Evolutionary conservation across 495 filamentous ascomycete species (phyloP), one percentile per base, ranked within the genome.

Genomic region (Evansstolkia leycettana): DNA sequence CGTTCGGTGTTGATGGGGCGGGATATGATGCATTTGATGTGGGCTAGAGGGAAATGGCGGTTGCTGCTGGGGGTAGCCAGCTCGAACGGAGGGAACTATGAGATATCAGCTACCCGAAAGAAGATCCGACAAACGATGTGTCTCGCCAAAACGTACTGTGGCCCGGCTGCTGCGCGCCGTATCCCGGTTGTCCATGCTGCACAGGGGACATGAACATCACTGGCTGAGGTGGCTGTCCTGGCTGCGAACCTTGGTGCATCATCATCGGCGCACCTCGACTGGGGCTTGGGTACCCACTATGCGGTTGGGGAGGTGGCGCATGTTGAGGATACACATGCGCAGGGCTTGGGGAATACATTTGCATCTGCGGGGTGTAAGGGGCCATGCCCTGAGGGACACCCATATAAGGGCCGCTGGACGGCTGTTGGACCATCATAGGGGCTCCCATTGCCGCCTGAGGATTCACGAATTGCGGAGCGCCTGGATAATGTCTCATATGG

Each of bases 231-330:
- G 63, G 59, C 42, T 85, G 80, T 11, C 80, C 80, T 41, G 80
- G 77, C 42, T 84, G 81, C 14, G 81, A 86, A 33, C 78, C 78
- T 53, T 75, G 69, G 47, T 84, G 80, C 73, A 84, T 83, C 82
- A 89, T 88, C 62, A 88, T 79, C 2, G 82, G 84, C 1, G 81
- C 73, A 17, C 72, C 73, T 13, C 83, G 71, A 34, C 82, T 75
- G 1, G 84, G 84, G 48, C 82, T 89, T n/a, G 83, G 81, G 56
- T 80, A 94, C 12, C 83, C 82, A 47, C 77, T 88, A 2, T 79
- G 69, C 9, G 73, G 69, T 52, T 78, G 75, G 8, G 76, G 74
- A 27, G 77, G 75, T 12, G 72, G 72, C 47, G 39, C 72, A 56
- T 72, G 62, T 27, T 60, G 76, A 40, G 51, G 80, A 63, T 70